Evolutionary conservation across 768 basidiomycete species (phyloP).

Genomic region (Boletus reticulatus): DNA sequence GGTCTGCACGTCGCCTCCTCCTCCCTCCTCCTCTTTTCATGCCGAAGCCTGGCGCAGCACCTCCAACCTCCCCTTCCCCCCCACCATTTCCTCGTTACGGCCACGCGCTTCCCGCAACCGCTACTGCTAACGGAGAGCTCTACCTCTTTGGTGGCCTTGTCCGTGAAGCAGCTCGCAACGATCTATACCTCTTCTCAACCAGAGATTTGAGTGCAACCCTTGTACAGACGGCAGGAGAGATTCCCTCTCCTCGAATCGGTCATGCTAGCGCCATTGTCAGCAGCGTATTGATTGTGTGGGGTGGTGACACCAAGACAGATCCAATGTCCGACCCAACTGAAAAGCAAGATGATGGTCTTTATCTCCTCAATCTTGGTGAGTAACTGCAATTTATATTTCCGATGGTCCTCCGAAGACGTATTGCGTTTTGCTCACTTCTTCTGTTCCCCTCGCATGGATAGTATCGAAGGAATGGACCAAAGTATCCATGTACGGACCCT

Average conservation of each 20-base stretch:
- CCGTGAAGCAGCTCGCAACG: conserved; percentile 84
- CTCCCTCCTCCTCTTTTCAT: conserved; percentile 67
- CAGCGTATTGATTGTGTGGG: conserved; percentile 96
- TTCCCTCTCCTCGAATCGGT: conserved; percentile 89
- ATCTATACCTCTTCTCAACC: conserved; percentile 88
- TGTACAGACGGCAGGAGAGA: conserved; percentile 84
- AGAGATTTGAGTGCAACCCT: conserved; percentile 76
- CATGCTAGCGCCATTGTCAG: conserved; percentile 96
- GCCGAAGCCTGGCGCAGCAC: conserved; percentile 59
- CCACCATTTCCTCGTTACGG: conserved; percentile 97
- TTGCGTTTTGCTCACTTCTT: conserved; percentile 2
- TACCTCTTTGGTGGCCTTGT: conserved; percentile 98
- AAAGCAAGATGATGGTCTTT: conserved; percentile 88
- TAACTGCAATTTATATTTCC: conserved; percentile 9
- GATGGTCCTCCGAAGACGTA: background rate
- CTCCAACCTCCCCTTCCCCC: conserved; percentile 70
- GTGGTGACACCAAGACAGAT: conserved; percentile 91
- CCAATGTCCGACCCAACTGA: conserved; percentile 58
- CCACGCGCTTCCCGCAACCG: conserved; percentile 80
- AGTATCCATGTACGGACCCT: conserved; percentile 70
- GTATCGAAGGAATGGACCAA: conserved; percentile 95
- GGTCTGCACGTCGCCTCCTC: conserved; percentile 73
- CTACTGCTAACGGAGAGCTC: conserved; percentile 82
- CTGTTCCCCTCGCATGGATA: conserved; percentile 29
- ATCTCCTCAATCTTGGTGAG: conserved; percentile 91